Evolutionary conservation across 1,284 basidiomycete genomes (phyloP), one percentile per base, ranked within the genome.

Genomic region (Blastosporella zonata): DNA sequence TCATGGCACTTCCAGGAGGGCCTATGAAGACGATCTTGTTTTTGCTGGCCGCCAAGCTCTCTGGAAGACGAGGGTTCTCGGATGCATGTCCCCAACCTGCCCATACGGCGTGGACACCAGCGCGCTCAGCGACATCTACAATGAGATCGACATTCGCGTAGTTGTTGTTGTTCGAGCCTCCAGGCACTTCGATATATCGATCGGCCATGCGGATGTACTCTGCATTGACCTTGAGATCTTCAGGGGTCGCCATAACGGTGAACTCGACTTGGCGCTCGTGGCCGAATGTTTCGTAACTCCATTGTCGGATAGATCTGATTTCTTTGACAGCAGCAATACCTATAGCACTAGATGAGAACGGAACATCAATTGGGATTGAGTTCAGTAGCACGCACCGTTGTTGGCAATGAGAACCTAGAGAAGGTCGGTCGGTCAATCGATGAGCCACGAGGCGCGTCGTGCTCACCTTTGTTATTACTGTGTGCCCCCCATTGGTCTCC

Each of bases 121-220:
- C 82, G 56, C 97, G 88, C 73, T 99, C 95, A 37, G 97, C 97
- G 52, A 99, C 85, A 65, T 99, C 97, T 55, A 99, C 92, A 62
- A 99, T 99, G 62, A 98, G 87, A 67, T 99, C 97, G 61, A 99
- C 97, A 67, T 99, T 99, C 61, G 97, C 97, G 67, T 99, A 99
- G 73, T 99, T 99, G 81, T 99, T 97, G 79, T 99, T 99, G 71
- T 99, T 99, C 42, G 87, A 83, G 54, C 97, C 97, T 58, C 97
- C 97, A 20, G 97, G 96, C 6, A 99, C 97, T 71, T 99, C 97
- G 61, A 99, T 90, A 67, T 97, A 99, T 63, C 95, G 87, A 70
- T 99, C 97, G 28, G 97, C 97, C 97, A 99, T 99, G 59, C 97
- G 90, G 69, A 99, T 99, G 72, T 99, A 99, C 67, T 99, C 97